Evolutionary conservation across 768 basidiomycete species (phyloP), one percentile per base, ranked within the genome.

Genomic region (Suillus weaverae): DNA sequence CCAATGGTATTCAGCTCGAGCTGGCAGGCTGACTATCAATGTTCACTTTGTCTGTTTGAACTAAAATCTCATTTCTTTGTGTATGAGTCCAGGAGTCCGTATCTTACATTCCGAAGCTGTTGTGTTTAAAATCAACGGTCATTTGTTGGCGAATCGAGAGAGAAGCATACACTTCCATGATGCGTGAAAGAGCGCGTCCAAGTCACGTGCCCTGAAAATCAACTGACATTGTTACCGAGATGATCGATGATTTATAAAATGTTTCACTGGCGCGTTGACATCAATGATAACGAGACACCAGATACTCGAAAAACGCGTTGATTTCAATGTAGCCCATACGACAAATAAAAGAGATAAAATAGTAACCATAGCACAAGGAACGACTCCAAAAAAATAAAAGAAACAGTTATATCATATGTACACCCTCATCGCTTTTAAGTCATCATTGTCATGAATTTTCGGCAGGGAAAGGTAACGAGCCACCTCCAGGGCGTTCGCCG

Each of bases 401-500:
- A 61, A 26, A 59, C 48, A 16, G 66, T 56, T 53, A 36, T 60
- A 68, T 59, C 63, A 59, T 72, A 26, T 74, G 61, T 66, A 64
- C 38, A 20, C 44, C 5, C 11, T 14, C 20, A 16, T 51, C 32
- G 50, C 41, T 26, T 35, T 13, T 22, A 22, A 18, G 39, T 44
- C 48, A 22, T 60, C 2, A 33, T 10, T 18, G 48, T 73, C 63
- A 71, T 6, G 72, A 63, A 32, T 68, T 64, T 14, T 69, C 69
- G 50, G 70, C 72, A 44, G 77, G 67, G 60, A 72, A 74, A 5
- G 81, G 80, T 44, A 74, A 68, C 7, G 81, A 80, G 22, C 73
- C 69, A 61, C 79, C 83, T 13, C 76, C 82, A 60, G 87, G 70
- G 62, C 74, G 80, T 68, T 85, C 79, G 18, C 92, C 92, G 70